Base-by-base conservation (phyloP, 176 grass and related monocot species). In the Raddia distichophylla region DNA sequence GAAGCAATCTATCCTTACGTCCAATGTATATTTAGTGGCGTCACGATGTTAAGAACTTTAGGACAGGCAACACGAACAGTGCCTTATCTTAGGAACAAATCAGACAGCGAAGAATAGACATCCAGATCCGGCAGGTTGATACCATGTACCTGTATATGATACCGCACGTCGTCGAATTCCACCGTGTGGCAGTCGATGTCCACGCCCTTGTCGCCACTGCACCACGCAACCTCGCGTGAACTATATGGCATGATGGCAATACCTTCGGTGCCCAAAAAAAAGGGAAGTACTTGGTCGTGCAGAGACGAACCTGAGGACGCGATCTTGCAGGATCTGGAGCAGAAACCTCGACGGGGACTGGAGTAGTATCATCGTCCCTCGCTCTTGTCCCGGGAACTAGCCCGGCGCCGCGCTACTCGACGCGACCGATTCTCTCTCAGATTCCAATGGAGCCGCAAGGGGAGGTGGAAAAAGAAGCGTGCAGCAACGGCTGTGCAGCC, bases 171-270 rank as follows among this genome's bases (percentile, higher is more conserved):
- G 56, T 95, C 96, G 48, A 95, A 98, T 51, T 98, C 96, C 64
- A 98, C 96, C 22, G 93, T 93, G 76, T 98, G 96, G 80, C 96
- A 99, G 79, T 95, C 96, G 68, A 95, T 91, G 84, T 99, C 96
- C 78, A 95, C 85, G 44, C 91, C 93, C 80, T 91, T 99, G 37
- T 99, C 91, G 33, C 90, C 86, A 40, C 93, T 99, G 85, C 74
- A 81, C 43, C 75, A 5, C 8, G 69, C 82, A 43, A 46, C 43
- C 40, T 49, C 40, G 32, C 62, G 78, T 64, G 49, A 72, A 19
- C 67, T 13, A 74, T 8, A 51, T 34, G 58, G 32, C 10, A 46
- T 64, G 8, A 51, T 34, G 58, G 32, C 10, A 46, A 50, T 50
- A 51, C 13, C 60, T 51, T 32, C 7, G 2, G 33, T 3, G 55